Conservation (phyloP, 768 basidiomycete genomes). For the Piloderma croceum region DNA sequence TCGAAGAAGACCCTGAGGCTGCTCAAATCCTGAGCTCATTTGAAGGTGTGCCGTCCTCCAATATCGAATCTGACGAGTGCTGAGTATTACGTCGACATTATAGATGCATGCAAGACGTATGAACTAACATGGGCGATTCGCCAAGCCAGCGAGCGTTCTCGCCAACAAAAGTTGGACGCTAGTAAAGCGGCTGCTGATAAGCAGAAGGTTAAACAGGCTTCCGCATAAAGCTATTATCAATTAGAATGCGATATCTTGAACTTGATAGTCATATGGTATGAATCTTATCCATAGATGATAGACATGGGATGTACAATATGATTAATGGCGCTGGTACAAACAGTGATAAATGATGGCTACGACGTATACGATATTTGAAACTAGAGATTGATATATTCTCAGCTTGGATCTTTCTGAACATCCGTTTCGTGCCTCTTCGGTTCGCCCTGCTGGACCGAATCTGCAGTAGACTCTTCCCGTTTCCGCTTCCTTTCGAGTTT, state of each 20-base stretch:
- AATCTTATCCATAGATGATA: no score
- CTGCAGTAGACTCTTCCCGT: slow-evolving; percentile 17
- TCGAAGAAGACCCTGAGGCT: slow-evolving; percentile 79
- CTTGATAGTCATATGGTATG: no score
- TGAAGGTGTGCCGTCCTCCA: slow-evolving; percentile 51
- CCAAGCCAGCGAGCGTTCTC: slow-evolving; percentile 65
- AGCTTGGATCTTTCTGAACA: no score
- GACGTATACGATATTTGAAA: no score
- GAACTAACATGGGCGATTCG: slow-evolving; percentile 94
- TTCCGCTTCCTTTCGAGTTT: slow-evolving; percentile 39
- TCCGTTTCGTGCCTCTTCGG: slow-evolving; percentile 7
- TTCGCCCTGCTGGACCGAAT: not conserved
- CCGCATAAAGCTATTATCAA: slow-evolving; percentile 6
- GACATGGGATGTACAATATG: no score
- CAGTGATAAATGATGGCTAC: no score
- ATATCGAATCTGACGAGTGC: slow-evolving; percentile 2
- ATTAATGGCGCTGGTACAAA: no score
- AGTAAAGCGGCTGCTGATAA: slow-evolving; percentile 22
- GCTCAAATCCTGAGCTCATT: slow-evolving; percentile 77
- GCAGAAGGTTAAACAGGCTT: slow-evolving; percentile 2
- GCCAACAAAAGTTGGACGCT: slow-evolving; percentile 38
- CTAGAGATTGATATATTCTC: no score
- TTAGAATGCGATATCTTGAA: no score
- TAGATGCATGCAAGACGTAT: slow-evolving; percentile 84
- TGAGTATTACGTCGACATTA: slow-evolving; percentile 3